Evolutionary conservation across 441 rosid genomes (phyloP).

Genomic region (Populus hybrid): DNA sequence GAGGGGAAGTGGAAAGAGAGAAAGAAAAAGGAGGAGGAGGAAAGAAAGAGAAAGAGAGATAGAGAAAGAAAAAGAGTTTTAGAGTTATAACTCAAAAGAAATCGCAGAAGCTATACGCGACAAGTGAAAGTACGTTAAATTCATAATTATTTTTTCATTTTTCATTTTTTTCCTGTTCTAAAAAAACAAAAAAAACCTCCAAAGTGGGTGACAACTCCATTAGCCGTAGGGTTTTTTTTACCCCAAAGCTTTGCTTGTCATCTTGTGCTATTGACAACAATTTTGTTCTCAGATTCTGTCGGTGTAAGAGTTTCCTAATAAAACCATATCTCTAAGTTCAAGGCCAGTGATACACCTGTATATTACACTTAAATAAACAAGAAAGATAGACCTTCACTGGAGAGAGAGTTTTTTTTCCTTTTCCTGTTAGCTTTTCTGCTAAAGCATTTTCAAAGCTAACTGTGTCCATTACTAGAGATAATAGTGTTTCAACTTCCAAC

Average conservation of each 20-base stretch:
- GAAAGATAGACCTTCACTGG: neutral
- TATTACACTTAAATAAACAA: neutral
- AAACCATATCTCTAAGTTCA: too few species aligned
- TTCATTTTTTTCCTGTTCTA: too few species aligned
- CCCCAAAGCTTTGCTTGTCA: neutral
- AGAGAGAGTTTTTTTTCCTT: neutral
- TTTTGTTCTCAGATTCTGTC: neutral
- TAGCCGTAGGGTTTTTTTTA: neutral
- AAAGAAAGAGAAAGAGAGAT: too few species aligned
- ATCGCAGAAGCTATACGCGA: too few species aligned
- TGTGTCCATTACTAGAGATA: neutral
- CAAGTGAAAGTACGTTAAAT: too few species aligned
- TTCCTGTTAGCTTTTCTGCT: neutral
- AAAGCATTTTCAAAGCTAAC: neutral
- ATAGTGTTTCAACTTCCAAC: neutral
- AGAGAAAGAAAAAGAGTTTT: too few species aligned
- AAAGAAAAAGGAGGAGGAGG: too few species aligned
- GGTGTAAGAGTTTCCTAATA: neutral
- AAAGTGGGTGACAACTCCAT: neutral
- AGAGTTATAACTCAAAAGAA: too few species aligned
- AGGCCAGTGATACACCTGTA: too few species aligned
- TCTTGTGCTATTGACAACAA: neutral
- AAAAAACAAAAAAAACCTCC: too few species aligned
- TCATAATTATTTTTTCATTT: too few species aligned
- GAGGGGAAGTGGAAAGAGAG: too few species aligned